Evolutionary conservation across 2,329 filamentous ascomycete species (phyloP).

Genomic region (Fusarium burgessii): DNA sequence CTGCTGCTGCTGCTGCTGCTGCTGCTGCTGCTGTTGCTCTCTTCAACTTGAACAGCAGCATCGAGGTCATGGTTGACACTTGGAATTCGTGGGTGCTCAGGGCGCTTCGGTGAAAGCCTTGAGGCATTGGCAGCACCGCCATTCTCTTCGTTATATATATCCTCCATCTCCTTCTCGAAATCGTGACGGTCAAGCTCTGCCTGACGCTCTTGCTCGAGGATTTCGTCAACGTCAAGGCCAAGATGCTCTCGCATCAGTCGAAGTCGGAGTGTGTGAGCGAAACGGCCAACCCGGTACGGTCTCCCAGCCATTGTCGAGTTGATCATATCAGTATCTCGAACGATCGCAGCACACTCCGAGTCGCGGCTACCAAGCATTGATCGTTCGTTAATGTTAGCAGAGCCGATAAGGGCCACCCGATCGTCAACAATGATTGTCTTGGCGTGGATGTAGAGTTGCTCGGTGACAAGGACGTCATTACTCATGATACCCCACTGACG

Average conservation of each 20-base stretch:
- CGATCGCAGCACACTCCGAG: conserved; percentile 89
- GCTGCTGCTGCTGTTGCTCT: conserved; percentile 25
- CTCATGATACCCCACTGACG: conserved; percentile 94
- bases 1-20: conserved; percentile 7
- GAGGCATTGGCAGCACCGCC: conserved; percentile 39
- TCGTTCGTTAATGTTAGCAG: conserved; percentile 97
- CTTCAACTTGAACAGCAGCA: conserved; percentile 53
- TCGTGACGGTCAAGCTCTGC: conserved; percentile 71
- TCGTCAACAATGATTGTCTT: conserved; percentile 98
- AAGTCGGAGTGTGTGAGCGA: conserved; percentile 91
- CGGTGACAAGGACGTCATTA: conserved; percentile 85
- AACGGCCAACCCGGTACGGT: conserved; percentile 90
- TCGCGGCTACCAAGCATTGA: conserved; percentile 94
- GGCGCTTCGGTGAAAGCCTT: conserved; percentile 52
- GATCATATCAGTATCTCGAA: conserved; percentile 93
- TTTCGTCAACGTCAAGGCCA: conserved; percentile 92
- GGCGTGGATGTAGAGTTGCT: conserved; percentile 97
- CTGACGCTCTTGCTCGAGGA: conserved; percentile 81
- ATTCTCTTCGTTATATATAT: conserved; percentile 68
- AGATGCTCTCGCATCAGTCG: conserved; percentile 97
- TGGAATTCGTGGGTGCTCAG: conserved; percentile 42
- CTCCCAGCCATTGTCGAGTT: conserved; percentile 91
- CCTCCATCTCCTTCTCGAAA: conserved; percentile 71
- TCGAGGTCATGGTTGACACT: conserved; percentile 80
- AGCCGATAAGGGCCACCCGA: conserved; percentile 91